Evolutionary conservation across 352 stramenopile genomes (phyloP).

Genomic region (Phytophthora capsici): DNA sequence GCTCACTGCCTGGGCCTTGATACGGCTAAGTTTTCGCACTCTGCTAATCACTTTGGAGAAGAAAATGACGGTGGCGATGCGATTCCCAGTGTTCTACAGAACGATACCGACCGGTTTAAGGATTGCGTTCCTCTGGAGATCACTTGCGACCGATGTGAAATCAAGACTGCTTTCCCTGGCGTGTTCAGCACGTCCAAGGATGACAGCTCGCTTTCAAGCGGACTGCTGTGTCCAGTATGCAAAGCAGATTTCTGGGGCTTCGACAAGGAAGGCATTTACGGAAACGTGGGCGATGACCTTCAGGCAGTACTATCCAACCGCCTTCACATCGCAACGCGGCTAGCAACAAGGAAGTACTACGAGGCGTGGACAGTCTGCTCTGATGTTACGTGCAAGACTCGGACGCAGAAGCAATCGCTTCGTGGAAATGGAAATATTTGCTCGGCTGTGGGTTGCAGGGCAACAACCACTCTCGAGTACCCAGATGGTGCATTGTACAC

Average conservation of each 20-base stretch:
- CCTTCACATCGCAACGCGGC: conserved; percentile 81
- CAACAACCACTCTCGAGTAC: conserved; percentile 89
- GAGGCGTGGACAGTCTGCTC: conserved; percentile 93
- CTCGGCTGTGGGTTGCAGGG: conserved; percentile 92
- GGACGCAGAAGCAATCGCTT: conserved; percentile 96
- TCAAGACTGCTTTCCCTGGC: conserved; percentile 71
- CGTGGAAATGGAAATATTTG: conserved; percentile 93
- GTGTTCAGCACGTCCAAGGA: conserved; percentile 61
- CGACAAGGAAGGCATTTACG: conserved; percentile 78
- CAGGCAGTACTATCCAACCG: conserved; percentile 82
- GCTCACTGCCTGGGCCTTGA: conserved; percentile 97
- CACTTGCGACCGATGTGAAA: conserved; percentile 73
- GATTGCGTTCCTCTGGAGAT: conserved; percentile 81
- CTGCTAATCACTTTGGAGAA: conserved; percentile 79
- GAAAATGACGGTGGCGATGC: conserved; percentile 86
- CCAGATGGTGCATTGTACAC: conserved; percentile 93
- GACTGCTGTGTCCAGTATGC: conserved; percentile 77
- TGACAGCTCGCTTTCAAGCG: conserved; percentile 45
- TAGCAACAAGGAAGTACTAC: conserved; percentile 89
- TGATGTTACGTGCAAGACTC: conserved; percentile 94
- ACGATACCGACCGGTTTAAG: conserved; percentile 91
- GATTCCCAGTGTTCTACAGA: conserved; percentile 89
- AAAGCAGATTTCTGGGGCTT: conserved; percentile 86
- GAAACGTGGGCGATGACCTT: conserved; percentile 76
- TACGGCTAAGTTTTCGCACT: conserved; percentile 93